Evolutionary conservation across 371 early-diverging fungal genomes (phyloP).

Genomic region (Mucor velutinosus): DNA sequence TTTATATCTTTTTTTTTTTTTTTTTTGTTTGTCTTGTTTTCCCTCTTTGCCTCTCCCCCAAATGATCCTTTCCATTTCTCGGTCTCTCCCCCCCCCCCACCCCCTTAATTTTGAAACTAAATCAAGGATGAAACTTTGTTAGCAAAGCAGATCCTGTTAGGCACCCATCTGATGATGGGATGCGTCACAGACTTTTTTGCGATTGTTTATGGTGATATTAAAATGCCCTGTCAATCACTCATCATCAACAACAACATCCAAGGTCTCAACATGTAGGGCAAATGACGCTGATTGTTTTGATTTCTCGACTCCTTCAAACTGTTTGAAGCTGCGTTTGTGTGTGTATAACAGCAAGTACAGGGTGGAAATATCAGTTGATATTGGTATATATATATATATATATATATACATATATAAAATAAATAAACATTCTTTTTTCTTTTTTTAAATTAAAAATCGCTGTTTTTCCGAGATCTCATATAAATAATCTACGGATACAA

Average conservation of each 20-base stretch:
- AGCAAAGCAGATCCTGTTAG: background rate
- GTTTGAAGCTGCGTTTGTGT: constrained; percentile 13
- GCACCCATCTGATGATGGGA: constrained; percentile 2
- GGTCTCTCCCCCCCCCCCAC: background rate
- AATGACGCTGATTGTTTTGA: constrained; percentile 10
- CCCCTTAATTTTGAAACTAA: background rate
- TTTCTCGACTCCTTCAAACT: constrained; percentile 13
- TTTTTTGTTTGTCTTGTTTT: background rate
- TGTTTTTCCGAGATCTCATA: constrained; percentile 14
- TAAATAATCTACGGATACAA: constrained; percentile 2
- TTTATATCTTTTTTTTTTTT: constrained; percentile 11
- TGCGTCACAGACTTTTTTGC: constrained; percentile 20
- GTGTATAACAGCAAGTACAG: background rate
- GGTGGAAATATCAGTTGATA: constrained; percentile 11
- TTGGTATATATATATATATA: constrained; percentile 6
- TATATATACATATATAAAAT: background rate
- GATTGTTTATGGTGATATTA: constrained; percentile 17
- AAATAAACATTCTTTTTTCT: constrained; percentile 5
- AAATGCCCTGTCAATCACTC: constrained; percentile 5
- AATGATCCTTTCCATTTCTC: background rate
- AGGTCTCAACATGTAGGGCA: background rate
- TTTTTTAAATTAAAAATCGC: constrained; percentile 9
- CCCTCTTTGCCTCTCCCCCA: background rate
- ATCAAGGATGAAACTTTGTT: background rate
- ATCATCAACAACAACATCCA: background rate